phyloP scores from a whole-genome alignment of 108 stramenopile genomes.

The Skeletonema potamos region DNA sequence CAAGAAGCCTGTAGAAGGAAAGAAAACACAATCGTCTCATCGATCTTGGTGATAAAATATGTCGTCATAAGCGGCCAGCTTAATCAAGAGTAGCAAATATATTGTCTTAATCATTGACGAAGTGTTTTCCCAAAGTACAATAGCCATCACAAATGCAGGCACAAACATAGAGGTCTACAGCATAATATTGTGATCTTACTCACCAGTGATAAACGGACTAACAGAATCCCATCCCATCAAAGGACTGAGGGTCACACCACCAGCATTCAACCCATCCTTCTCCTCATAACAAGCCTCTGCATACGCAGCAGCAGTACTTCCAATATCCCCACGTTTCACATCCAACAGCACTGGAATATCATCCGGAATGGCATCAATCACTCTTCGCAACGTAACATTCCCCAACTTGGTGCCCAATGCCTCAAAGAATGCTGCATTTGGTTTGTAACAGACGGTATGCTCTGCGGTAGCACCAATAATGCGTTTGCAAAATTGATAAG shows the following conservation, averaged over 20 bases:
- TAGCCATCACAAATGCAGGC: neutral
- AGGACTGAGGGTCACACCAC: slow-evolving; percentile 93
- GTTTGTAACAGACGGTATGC: slow-evolving; percentile 93
- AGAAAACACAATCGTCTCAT: slow-evolving; percentile 27
- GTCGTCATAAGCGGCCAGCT: slow-evolving; percentile 47
- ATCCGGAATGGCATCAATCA: slow-evolving; percentile 64
- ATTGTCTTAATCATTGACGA: slow-evolving; percentile 43
- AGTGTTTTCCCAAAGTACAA: neutral
- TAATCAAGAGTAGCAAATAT: slow-evolving; percentile 54
- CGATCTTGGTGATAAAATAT: slow-evolving; percentile 46
- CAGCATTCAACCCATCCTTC: slow-evolving; percentile 61
- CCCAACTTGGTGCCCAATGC: slow-evolving; percentile 83
- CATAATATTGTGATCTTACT: neutral
- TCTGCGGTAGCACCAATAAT: slow-evolving; percentile 88
- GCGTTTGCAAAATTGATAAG: slow-evolving; percentile 85
- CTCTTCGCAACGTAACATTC: slow-evolving; percentile 67
- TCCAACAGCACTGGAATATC: slow-evolving; percentile 92
- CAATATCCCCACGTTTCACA: slow-evolving; percentile 97
- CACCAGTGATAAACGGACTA: slow-evolving; percentile 89
- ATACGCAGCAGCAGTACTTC: slow-evolving; percentile 93
- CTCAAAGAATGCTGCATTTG: slow-evolving; percentile 99
- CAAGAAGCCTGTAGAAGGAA: neutral
- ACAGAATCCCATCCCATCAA: slow-evolving; percentile 98
- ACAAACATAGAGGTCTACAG: slow-evolving; percentile 3
- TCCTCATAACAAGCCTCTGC: slow-evolving; percentile 88